phyloP scores from a whole-genome alignment of 345 rosid species.

The Citropsis articulata region DNA sequence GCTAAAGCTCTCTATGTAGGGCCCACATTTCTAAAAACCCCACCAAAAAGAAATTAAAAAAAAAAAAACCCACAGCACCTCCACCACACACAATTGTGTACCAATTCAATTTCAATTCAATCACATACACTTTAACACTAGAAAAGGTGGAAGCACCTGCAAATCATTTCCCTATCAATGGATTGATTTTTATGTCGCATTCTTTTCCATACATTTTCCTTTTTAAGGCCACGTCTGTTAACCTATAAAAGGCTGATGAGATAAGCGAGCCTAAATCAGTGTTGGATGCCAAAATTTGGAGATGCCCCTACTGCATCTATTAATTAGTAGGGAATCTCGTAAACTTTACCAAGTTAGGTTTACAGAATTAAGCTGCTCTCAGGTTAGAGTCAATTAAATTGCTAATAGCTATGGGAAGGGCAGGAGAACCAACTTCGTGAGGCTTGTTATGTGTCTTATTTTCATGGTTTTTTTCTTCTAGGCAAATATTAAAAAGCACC shows the following conservation, averaged over 20 bases:
- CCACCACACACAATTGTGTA: constrained; percentile 17
- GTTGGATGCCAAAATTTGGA: constrained; percentile 27
- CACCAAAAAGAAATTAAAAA: constrained; percentile 3
- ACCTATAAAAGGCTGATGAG: neutral
- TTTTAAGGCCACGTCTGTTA: neutral
- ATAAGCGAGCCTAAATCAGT: neutral
- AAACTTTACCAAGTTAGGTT: neutral
- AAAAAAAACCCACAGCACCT: neutral
- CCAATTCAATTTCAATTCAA: constrained; percentile 13
- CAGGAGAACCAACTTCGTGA: neutral
- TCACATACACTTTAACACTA: constrained; percentile 25
- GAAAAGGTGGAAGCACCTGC: constrained; percentile 24
- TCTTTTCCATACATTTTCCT: constrained; percentile 8
- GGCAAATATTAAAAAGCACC: neutral
- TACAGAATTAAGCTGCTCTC: constrained; percentile 1
- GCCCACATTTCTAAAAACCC: constrained; percentile 29
- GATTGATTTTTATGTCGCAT: constrained; percentile 19
- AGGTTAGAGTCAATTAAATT: neutral
- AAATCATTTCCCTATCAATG: constrained; percentile 28
- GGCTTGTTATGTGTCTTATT: constrained; percentile 1
- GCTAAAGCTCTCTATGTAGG: constrained; percentile 40
- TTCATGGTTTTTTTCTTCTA: neutral
- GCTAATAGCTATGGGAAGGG: neutral
- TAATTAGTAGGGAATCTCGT: constrained; percentile 22
- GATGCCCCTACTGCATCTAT: constrained; percentile 11